A percentile compares a stretch with the other conserved stretches of the same genome.
Conservation (phyloP, 139 green algal species). For the Tetradesmus obliquus region DNA sequence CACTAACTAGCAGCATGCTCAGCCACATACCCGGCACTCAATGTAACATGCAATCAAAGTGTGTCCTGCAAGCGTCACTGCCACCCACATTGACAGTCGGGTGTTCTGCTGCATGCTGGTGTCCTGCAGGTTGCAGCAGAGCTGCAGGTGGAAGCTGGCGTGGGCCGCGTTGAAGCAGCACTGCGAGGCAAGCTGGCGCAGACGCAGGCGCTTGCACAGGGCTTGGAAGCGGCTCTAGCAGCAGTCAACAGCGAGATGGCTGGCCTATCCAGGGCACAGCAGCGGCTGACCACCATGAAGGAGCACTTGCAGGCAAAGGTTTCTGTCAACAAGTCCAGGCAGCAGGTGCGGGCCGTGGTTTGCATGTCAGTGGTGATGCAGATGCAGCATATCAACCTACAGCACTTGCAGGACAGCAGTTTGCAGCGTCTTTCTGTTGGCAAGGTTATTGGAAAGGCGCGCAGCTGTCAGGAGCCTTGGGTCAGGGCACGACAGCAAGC, state of each 20-base stretch:
- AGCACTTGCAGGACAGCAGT: no score
- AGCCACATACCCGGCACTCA: no score
- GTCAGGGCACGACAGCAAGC: no score
- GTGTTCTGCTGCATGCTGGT: neutral
- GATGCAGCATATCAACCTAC: neutral
- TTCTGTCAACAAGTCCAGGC: conserved; percentile 12
- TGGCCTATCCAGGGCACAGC: conserved; percentile 1
- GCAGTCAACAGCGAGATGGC: neutral
- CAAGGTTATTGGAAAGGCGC: no score
- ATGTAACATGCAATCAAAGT: no score
- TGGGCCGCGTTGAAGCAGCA: conserved; percentile 13
- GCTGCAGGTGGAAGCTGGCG: neutral
- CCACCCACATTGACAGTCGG: neutral
- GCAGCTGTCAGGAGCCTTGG: no score
- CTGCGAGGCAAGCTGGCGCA: conserved; percentile 3
- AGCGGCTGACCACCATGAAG: conserved; percentile 5
- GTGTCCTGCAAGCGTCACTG: neutral
- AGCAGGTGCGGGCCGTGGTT: conserved; percentile 25
- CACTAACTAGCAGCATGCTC: no score
- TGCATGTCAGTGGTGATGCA: neutral
- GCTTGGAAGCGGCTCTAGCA: neutral
- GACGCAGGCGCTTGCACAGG: neutral
- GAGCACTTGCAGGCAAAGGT: conserved; percentile 19
- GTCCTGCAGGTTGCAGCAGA: conserved; percentile 36
- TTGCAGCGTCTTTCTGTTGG: no score